Evolutionary conservation across 129 eudicot genomes (phyloP), one percentile per base, ranked within the genome.

Genomic region (Heracleum sosnowskyi): DNA sequence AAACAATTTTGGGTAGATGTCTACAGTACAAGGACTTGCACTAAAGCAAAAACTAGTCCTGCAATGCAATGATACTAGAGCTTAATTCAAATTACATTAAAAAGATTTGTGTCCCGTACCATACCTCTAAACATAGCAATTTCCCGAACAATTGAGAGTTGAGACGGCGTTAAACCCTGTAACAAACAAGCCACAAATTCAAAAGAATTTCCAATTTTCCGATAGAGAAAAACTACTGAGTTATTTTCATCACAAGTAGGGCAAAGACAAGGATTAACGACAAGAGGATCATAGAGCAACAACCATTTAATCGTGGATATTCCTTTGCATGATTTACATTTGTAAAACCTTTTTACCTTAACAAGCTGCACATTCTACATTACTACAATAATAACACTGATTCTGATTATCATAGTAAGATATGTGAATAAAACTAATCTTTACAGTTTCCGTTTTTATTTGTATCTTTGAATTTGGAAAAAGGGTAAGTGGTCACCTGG

Each of bases 221-320:
- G 53, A 46, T 3, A 44, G 16, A 44, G 47, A 44, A 6, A 40
- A 40, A 40, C 44, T 29, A 69, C 84, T 80, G 42, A 91, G 96
- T 88, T 84, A 74, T 78, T 80, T 36, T 93, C 98, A 82, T 93
- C 97, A 83, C 98, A 93, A 75, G 98, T 93, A 73, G 98, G 98
- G 78, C 97, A 93, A 49, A 89, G 86, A 79, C 98, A 91, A 1
- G 91, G 90, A 39, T 91, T 91, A 11, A 93, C 87, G 51, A 79
- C 82, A 69, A 89, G 74, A 51, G 96, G 98, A 84, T 93, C 97
- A 85, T 85, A 88, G 81, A 0, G 97, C n/a, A n/a, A 96, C 45
- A 92, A 89, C 97, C 97, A 93, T 76, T 83, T 82, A 40, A 91
- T 89, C 8, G 91, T 91, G 44, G 91, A 85, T 77, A 78, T 85